Evolutionary conservation across 2,329 filamentous ascomycete species (phyloP).

Genomic region (Ceratocystis colombiana): DNA sequence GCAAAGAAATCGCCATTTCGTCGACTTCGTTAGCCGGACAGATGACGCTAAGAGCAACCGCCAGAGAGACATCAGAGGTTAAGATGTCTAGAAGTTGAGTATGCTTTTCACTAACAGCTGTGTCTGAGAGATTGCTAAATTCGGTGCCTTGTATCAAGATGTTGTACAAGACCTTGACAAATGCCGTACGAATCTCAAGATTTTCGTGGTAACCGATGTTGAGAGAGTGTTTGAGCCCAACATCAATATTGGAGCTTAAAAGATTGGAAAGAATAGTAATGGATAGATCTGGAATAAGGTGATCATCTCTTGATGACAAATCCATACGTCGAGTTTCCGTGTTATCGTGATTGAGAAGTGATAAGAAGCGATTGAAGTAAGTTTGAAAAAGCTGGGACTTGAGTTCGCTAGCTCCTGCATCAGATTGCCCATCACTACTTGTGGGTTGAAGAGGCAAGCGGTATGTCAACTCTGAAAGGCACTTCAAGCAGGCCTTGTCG

Average conservation of each 20-base stretch:
- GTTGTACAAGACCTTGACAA: constrained; percentile 60
- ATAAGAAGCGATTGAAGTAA: constrained; percentile 61
- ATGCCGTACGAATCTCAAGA: constrained; percentile 57
- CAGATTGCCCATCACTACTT: constrained; percentile 52
- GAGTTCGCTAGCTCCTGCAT: constrained; percentile 56
- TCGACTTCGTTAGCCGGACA: constrained; percentile 60
- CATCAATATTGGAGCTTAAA: constrained; percentile 60
- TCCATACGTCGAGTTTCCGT: constrained; percentile 26
- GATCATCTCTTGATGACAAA: constrained; percentile 41
- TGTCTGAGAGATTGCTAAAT: constrained; percentile 58
- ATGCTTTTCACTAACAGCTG: constrained; percentile 58
- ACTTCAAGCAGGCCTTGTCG: constrained; percentile 54
- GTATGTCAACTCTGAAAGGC: constrained; percentile 56
- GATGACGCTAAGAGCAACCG: constrained; percentile 53
- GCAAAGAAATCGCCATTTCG: constrained; percentile 55
- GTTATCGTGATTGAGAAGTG: constrained; percentile 50
- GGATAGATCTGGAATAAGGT: constrained; percentile 50
- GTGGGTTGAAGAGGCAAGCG: constrained; percentile 55
- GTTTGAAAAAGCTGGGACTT: constrained; percentile 63
- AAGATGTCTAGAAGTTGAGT: constrained; percentile 54
- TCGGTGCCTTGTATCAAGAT: constrained; percentile 62
- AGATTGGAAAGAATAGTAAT: constrained; percentile 60
- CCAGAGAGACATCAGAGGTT: constrained; percentile 52
- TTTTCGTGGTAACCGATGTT: constrained; percentile 63
- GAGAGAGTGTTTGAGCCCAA: constrained; percentile 58